Evolutionary conservation across 1,284 basidiomycete genomes (phyloP).

Genomic region (Ceratobasidium sp.): DNA sequence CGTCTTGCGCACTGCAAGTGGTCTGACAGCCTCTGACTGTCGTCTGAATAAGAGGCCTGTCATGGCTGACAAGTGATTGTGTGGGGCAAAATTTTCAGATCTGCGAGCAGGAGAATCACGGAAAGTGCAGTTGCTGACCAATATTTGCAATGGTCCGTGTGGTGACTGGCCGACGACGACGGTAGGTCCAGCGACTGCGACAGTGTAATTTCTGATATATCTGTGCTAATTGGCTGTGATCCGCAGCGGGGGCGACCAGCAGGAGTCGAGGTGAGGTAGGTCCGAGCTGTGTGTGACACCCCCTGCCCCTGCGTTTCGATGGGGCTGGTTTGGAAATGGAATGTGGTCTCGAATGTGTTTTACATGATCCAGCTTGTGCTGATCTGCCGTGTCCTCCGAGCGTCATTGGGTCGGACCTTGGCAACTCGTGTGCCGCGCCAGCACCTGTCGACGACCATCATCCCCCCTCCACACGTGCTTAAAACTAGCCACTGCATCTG

Average conservation of each 20-base stretch:
- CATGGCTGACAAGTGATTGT: not conserved
- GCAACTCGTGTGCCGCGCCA: conserved; percentile 28
- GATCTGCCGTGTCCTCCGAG: conserved; percentile 15
- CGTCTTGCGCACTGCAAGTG: too few species aligned
- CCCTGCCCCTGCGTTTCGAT: not conserved
- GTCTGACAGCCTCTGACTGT: not conserved
- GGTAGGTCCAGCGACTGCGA: not conserved
- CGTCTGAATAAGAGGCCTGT: not conserved
- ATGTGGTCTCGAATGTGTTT: conserved; percentile 21
- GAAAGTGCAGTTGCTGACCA: conserved; percentile 4
- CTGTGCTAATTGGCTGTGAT: not conserved
- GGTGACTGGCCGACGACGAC: not conserved
- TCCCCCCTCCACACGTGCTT: not conserved
- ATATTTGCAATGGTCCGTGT: conserved; percentile 22
- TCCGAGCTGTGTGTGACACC: conserved; percentile 5
- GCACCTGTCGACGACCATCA: conserved; percentile 22
- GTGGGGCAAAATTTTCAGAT: conserved; percentile 23
- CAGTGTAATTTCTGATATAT: not conserved
- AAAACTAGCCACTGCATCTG: not conserved
- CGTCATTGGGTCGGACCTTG: conserved; percentile 36
- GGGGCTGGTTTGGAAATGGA: conserved; percentile 11
- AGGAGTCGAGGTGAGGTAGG: conserved; percentile 24
- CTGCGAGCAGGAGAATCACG: conserved; percentile 1
- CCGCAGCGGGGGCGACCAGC: not conserved
- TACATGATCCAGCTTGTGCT: conserved; percentile 35